Conservation (phyloP, 1,284 basidiomycete species). For the Xanthoconium separans region DNA sequence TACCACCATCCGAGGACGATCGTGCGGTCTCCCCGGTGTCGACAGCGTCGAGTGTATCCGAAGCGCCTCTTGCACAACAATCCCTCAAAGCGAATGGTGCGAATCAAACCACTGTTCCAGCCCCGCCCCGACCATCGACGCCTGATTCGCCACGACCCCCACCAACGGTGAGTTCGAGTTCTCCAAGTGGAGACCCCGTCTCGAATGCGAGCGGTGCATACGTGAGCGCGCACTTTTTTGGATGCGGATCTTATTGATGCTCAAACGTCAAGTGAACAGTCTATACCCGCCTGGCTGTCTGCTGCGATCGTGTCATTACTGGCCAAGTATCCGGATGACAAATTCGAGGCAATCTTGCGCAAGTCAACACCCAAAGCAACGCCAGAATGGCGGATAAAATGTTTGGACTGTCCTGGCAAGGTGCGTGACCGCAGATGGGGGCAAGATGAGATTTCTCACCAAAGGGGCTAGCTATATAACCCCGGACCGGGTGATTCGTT, state of each 20-base stretch:
- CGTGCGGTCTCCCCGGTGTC: conserved; percentile 65
- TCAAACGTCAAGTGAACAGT: conserved; percentile 36
- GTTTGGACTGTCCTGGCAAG: conserved; percentile 93
- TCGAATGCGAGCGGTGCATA: conserved; percentile 21
- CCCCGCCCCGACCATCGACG: conserved; percentile 24
- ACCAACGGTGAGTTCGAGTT: conserved; percentile 11
- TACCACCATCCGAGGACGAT: conserved; percentile 43
- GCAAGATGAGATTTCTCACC: neutral
- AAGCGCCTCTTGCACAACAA: conserved; percentile 63
- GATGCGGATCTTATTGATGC: conserved; percentile 34
- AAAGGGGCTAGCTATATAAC: conserved; percentile 74
- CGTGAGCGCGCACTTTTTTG: conserved; percentile 24
- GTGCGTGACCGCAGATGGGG: conserved; percentile 38
- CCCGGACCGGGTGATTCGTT: conserved; percentile 90
- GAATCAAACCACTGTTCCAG: conserved; percentile 23
- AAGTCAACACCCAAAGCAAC: conserved; percentile 50
- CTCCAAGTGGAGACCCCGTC: conserved; percentile 19
- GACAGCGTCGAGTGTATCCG: conserved; percentile 64
- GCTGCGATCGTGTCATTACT: conserved; percentile 65
- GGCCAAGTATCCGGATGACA: conserved; percentile 77
- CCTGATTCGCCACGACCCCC: conserved; percentile 29
- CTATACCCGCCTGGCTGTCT: conserved; percentile 73
- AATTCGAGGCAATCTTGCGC: conserved; percentile 74
- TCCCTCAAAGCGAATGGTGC: conserved; percentile 52
- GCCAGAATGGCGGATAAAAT: conserved; percentile 90